Conservation (phyloP, 495 filamentous ascomycete genomes). For the Aspergillus bridgeri region DNA sequence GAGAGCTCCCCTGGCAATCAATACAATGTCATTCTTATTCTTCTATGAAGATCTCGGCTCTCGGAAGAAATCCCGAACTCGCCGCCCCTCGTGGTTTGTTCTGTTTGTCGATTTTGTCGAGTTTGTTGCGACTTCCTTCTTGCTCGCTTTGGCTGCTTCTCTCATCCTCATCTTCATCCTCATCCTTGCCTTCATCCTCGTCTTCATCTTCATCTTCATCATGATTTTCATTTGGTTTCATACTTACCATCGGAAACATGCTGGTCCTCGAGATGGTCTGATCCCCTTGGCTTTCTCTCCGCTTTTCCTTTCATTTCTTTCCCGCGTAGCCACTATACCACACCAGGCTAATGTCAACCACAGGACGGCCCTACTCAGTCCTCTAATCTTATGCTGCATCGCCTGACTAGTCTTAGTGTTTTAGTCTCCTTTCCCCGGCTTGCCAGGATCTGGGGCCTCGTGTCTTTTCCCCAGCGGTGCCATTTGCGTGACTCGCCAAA, state of each 20-base stretch:
- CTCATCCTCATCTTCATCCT: not conserved
- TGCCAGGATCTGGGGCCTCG: not conserved
- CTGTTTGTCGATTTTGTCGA: no score
- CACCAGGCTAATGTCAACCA: not conserved
- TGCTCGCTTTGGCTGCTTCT: not conserved
- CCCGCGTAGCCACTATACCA: not conserved
- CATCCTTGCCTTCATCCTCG: not conserved
- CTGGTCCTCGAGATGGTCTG: not conserved
- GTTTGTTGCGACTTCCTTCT: no score
- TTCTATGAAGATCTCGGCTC: no score
- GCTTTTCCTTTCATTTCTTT: not conserved
- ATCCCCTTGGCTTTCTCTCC: constrained; percentile 1
- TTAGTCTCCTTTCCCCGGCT: constrained; percentile 1
- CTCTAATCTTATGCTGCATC: not conserved
- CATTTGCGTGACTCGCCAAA: not conserved
- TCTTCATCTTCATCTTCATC: not conserved
- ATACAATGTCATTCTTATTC: no score
- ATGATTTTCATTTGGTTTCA: not conserved
- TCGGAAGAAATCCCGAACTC: no score
- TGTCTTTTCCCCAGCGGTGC: not conserved
- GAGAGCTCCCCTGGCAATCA: no score
- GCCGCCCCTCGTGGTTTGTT: no score
- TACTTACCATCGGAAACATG: not conserved
- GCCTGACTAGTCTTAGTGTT: not conserved
- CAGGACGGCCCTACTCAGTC: not conserved